A percentile compares a stretch with the other conserved stretches of the same genome.
Evolutionary conservation across 176 grass and related monocot genomes (phyloP).

Genomic region (Pontederia paniculata): DNA sequence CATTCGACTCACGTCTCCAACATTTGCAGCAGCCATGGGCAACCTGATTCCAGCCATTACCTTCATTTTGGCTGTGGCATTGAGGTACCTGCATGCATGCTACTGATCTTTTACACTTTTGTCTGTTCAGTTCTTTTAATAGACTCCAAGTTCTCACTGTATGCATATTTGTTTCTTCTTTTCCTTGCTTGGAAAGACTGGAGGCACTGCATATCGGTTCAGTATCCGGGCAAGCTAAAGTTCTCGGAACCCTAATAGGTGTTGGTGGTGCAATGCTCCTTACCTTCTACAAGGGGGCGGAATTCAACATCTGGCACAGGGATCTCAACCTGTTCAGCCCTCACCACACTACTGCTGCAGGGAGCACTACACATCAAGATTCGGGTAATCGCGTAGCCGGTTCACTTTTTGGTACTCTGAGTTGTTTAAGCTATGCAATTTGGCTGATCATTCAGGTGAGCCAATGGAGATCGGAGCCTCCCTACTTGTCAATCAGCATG

Average conservation of each 20-base stretch:
- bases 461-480: neutral
- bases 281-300: slow-evolving; percentile 71
- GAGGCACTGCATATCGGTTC: slow-evolving; percentile 38
- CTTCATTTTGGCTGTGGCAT: slow-evolving; percentile 6
- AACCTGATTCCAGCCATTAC: slow-evolving; percentile 8
- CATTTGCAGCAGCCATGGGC: slow-evolving; percentile 45
- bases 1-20: slow-evolving; percentile 61
- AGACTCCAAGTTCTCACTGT: neutral
- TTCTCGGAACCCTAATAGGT: slow-evolving; percentile 57
- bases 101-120: no score
- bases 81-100: no score
- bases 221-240: slow-evolving; percentile 48
- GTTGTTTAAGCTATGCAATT: slow-evolving; percentile 58
- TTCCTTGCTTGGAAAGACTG: slow-evolving; percentile 18
- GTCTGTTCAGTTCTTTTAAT: neutral
- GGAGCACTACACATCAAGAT: neutral
- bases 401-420: slow-evolving; percentile 29
- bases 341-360: neutral
- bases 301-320: slow-evolving; percentile 38
- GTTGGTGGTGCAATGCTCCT: slow-evolving; percentile 86
- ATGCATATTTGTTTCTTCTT: neutral
- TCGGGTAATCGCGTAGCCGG: slow-evolving; percentile 30
- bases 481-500: neutral
- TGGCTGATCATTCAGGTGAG: slow-evolving; percentile 66
- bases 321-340: slow-evolving; percentile 31